Evolutionary conservation across 345 rosid genomes (phyloP).

Genomic region (Bruguiera gymnorhiza): DNA sequence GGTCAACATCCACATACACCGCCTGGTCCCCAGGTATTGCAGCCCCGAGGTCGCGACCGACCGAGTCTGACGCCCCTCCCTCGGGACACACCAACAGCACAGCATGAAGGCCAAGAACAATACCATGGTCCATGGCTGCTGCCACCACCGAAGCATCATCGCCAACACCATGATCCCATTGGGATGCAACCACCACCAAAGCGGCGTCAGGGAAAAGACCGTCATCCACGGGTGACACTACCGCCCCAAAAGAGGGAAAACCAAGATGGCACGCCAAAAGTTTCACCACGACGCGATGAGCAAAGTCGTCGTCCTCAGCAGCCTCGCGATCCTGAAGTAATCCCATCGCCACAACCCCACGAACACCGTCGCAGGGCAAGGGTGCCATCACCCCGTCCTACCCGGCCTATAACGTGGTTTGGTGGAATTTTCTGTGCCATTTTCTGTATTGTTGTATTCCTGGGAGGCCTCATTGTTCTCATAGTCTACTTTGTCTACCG

Average conservation of each 20-base stretch:
- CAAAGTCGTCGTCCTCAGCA: conserved; percentile 12
- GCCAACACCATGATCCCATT: neutral
- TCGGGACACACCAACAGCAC: neutral
- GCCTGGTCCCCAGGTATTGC: neutral
- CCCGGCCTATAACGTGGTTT: conserved; percentile 40
- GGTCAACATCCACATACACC: conserved; percentile 10
- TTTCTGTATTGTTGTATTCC: conserved; percentile 49
- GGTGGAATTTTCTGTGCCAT: conserved; percentile 58
- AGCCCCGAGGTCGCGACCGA: neutral
- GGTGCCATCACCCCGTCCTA: conserved; percentile 28
- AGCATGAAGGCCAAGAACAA: neutral
- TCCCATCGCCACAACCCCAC: conserved; percentile 14
- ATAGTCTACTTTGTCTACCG: conserved; percentile 70
- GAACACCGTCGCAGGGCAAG: conserved; percentile 8
- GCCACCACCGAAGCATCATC: conserved; percentile 8
- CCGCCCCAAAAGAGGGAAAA: neutral
- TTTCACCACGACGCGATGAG: neutral
- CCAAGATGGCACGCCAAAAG: neutral
- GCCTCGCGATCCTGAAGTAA: conserved; percentile 12
- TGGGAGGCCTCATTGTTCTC: conserved; percentile 65
- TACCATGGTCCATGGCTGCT: neutral
- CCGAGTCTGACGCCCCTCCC: conserved; percentile 10
- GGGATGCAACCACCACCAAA: neutral
- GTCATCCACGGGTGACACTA: neutral
- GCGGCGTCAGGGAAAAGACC: neutral